A percentile compares a stretch with the other conserved stretches of the same genome.
Evolutionary conservation across 1,284 basidiomycete genomes (phyloP).

Genomic region (Sphaerobolus stellatus): DNA sequence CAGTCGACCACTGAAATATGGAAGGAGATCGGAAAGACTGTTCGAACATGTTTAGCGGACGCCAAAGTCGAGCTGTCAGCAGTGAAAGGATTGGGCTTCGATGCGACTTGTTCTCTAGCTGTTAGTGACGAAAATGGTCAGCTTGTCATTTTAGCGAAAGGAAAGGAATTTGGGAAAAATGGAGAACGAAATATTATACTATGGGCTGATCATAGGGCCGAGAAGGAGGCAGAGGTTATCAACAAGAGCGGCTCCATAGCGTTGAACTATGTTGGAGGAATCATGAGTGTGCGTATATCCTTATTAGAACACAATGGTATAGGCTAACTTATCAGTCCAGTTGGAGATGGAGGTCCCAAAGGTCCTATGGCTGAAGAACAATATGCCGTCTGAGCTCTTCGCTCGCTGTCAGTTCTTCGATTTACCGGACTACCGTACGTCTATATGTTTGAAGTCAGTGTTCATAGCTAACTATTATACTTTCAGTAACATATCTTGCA

Average conservation of each 20-base stretch:
- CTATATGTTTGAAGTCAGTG: too few species aligned
- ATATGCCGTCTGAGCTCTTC: conserved; percentile 81
- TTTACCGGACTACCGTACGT: conserved; percentile 80
- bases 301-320: too few species aligned
- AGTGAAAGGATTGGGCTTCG: conserved; percentile 92
- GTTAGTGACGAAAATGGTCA: conserved; percentile 76
- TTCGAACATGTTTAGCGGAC: conserved; percentile 65
- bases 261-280: conserved; percentile 93
- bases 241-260: conserved; percentile 84
- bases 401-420: conserved; percentile 91
- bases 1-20: conserved; percentile 90
- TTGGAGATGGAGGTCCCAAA: conserved; percentile 98
- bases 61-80: conserved; percentile 60
- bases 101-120: conserved; percentile 95
- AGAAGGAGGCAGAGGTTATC: conserved; percentile 88
- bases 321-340: conserved; percentile 39
- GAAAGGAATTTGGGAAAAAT: conserved; percentile 55
- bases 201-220: conserved; percentile 95
- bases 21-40: conserved; percentile 70
- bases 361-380: conserved; percentile 92
- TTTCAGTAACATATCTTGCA: conserved; percentile 79
- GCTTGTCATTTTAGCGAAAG: conserved; percentile 80
- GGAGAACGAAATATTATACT: conserved; percentile 85
- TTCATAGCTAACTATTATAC: too few species aligned
- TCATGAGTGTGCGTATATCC: conserved; percentile 78